These are phyloP conservation scores for Physaria fendleri DNA, from an alignment of 345 rosid species.

Conservation along the genomic window DNA sequence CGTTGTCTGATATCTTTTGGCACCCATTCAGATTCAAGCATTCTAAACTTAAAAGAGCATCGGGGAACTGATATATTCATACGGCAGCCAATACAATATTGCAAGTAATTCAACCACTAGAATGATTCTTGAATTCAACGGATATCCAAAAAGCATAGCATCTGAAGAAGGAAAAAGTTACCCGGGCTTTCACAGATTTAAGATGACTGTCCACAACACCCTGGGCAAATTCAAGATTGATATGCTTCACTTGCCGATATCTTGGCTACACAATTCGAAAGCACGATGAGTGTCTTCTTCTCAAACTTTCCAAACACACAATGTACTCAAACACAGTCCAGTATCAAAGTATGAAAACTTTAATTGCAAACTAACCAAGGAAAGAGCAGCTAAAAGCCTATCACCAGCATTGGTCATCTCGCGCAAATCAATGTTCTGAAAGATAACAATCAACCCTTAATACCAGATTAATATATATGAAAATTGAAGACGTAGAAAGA, in stretches of 20 bases:
- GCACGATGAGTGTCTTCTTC: background rate
- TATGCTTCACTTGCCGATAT: conserved; percentile 55
- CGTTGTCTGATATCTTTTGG: conserved; percentile 89
- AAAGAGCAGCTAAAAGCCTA: conserved; percentile 64
- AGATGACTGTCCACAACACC: conserved; percentile 72
- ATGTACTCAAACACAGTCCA: background rate
- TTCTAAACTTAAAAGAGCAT: conserved; percentile 57
- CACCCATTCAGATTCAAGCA: conserved; percentile 82
- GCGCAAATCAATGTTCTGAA: conserved; percentile 63
- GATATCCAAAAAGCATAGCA: background rate
- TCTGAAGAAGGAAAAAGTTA: conserved; percentile 2
- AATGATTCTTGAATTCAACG: background rate
- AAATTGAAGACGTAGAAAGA: background rate
- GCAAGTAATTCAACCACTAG: background rate
- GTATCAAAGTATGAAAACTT: background rate
- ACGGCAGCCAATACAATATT: background rate
- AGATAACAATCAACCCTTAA: conserved; percentile 19
- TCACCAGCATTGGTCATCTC: conserved; percentile 74
- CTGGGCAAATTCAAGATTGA: conserved; percentile 83
- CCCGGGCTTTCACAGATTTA: conserved; percentile 48
- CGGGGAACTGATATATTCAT: conserved; percentile 39
- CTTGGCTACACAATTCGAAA: conserved; percentile 49
- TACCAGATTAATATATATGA: conserved; percentile 3
- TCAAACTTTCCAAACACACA: background rate
- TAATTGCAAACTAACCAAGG: conserved; percentile 45